Base-by-base conservation (phyloP, 495 filamentous ascomycete species). In the Penicillium pulvis region DNA sequence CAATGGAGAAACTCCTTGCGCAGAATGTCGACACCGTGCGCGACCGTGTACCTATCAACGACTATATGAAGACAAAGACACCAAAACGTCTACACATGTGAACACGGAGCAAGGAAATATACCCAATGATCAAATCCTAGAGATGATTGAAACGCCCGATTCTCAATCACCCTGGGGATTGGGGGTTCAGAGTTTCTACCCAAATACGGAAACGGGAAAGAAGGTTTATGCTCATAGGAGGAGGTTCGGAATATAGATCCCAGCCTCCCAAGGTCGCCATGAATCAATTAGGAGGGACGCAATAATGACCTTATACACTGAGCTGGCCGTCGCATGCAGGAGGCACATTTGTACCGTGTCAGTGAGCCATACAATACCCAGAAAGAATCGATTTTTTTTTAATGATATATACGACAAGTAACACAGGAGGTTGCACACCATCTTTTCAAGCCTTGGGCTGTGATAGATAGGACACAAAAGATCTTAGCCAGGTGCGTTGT, bases 41-140 rank as follows among this genome's bases (percentile, higher is more conserved):
- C 62, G 57, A 41, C 4, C n/a, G 5, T 76, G 73, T 51, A 68
- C 68, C n/a, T 76, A 74, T 39, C 58, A 66, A 33, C 70, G 67
- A 3, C 59, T 74, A 0, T 24, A 41, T 10, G 51, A 60, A 20
- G 51, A 45, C 35, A 6, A 30, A 10, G 43, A 52, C 28, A 12
- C 33, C 3, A n/a, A 50, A 7, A 36, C n/a, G 28, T 30, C 24
- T 35, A 9, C 47, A 50, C 7, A 33, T 31, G 4, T 39, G n/a
- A 51, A 31, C 39, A 36, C n/a, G 6, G 23, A 42, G 9, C 17
- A 6, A 44, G 51, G 17, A 4, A 11, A 10, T 46, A 26, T 46
- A 8, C 7, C 19, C 26, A 4, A 14, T 24, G 10, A 39, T 12
- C 50, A 52, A 35, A 24, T 14, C 26, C 26, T 8, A 11, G 36